These are phyloP conservation scores for Inga laurina DNA, from an alignment of 306 rosid genomes.

Conservation along the genomic window DNA sequence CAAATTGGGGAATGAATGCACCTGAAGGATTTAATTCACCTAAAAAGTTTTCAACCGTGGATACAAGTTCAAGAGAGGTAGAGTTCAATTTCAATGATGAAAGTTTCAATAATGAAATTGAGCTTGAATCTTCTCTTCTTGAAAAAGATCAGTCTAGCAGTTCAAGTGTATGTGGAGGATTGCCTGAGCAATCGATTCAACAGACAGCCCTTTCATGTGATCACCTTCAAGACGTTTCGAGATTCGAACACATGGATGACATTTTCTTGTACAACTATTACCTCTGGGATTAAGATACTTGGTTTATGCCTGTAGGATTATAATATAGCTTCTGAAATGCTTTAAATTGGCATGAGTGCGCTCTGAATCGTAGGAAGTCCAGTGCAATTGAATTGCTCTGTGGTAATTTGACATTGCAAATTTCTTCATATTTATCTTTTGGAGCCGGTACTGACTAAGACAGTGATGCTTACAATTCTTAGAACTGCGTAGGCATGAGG, in stretches of 20 bases:
- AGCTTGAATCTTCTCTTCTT: conserved; percentile 45
- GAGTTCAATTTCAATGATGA: conserved; percentile 40
- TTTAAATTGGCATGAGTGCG: conserved; percentile 39
- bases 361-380: conserved; percentile 41
- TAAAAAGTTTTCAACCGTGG: conserved; percentile 32
- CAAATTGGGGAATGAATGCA: conserved; percentile 61
- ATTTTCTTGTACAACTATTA: conserved; percentile 76
- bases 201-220: conserved; percentile 34
- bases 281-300: conserved; percentile 70
- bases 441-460: conserved; percentile 35
- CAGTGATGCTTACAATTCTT: conserved; percentile 32
- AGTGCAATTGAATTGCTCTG: conserved; percentile 54
- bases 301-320: conserved; percentile 54
- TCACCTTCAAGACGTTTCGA: conserved; percentile 51
- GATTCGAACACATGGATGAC: conserved; percentile 64
- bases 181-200: conserved; percentile 49
- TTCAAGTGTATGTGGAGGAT: conserved; percentile 58
- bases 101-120: conserved; percentile 44
- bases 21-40: conserved; percentile 43
- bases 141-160: conserved; percentile 55
- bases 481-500: conserved; percentile 40
- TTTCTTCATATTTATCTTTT: conserved; percentile 35
- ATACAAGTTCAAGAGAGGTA: conserved; percentile 35
- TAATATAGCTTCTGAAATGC: conserved; percentile 46
- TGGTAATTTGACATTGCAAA: conserved; percentile 46